Percentiles rank a stretch among this genome's conserved stretches.
phyloP scores from a whole-genome alignment of 345 rosid genomes.

The Turritis glabra region DNA sequence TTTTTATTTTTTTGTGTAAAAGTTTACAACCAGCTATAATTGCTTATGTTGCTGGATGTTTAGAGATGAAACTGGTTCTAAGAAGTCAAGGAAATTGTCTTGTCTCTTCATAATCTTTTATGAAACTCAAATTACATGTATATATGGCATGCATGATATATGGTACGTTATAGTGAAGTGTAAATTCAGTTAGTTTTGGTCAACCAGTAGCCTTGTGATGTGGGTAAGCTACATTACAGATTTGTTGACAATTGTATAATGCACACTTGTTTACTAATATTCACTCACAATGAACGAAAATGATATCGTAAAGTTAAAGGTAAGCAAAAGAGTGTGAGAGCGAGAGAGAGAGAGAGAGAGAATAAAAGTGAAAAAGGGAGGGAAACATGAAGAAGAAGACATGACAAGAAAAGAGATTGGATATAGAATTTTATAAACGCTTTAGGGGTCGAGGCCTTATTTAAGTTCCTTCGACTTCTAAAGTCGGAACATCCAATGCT shows the following conservation, averaged over 20 bases:
- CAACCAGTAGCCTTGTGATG: constrained; percentile 9
- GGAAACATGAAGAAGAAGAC: constrained; percentile 47
- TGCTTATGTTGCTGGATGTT: not conserved
- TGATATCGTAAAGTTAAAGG: constrained; percentile 36
- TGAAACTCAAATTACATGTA: not conserved
- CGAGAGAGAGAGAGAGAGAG: not conserved
- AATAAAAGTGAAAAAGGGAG: constrained; percentile 27
- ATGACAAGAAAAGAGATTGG: constrained; percentile 19
- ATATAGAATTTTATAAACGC: constrained; percentile 33
- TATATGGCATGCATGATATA: no score
- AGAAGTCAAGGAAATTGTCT: not conserved
- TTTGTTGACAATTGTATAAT: constrained; percentile 29
- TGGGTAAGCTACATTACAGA: constrained; percentile 5
- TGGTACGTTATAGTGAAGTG: not conserved
- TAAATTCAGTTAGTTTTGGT: not conserved
- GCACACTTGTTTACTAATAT: constrained; percentile 9
- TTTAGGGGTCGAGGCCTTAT: constrained; percentile 41
- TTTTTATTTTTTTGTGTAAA: not conserved
- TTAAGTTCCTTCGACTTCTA: constrained; percentile 36
- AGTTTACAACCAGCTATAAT: not conserved
- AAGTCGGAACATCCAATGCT: constrained; percentile 37
- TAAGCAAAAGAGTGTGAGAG: constrained; percentile 9
- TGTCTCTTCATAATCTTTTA: not conserved
- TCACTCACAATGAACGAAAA: constrained; percentile 33
- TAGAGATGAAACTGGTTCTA: not conserved